Evolutionary conservation across 805 yeast species (phyloP).

Genomic region (Brettanomyces sp.): DNA sequence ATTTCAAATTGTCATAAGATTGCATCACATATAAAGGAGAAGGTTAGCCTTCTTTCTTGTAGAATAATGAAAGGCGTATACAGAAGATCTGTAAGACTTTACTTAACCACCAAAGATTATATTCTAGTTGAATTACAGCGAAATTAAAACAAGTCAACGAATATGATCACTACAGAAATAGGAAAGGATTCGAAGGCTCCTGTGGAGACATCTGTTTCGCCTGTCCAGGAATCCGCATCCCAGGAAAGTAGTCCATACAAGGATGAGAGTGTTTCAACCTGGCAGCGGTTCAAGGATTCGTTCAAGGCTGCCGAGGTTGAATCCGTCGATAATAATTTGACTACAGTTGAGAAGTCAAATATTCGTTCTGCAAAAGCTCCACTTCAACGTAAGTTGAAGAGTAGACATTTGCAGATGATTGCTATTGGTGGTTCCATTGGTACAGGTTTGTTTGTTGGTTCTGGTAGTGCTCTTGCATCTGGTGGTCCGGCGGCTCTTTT

Average conservation of each 20-base stretch:
- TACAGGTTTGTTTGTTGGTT: conserved; percentile 68
- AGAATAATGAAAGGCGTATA: too few relatives aligned
- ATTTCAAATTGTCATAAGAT: too few relatives aligned
- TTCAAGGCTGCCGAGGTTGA: conserved; percentile 16
- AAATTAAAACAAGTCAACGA: neutral
- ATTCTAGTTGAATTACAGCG: neutral
- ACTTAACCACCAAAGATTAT: too few relatives aligned
- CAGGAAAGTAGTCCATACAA: neutral
- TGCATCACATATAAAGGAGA: too few relatives aligned
- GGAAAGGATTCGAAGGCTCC: neutral
- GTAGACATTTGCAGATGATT: conserved; percentile 66
- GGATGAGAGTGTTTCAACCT: neutral
- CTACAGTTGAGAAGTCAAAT: conserved; percentile 35
- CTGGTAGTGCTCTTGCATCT: conserved; percentile 45
- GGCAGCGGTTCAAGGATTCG: conserved; percentile 12
- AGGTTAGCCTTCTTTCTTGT: too few relatives aligned
- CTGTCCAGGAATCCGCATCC: neutral
- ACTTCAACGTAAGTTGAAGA: conserved; percentile 38
- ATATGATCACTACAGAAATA: neutral
- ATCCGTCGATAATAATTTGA: conserved; percentile 31
- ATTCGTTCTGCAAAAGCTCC: conserved; percentile 36
- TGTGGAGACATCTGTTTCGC: conserved; percentile 1
- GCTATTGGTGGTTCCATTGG: conserved; percentile 78
- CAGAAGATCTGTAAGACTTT: too few relatives aligned
- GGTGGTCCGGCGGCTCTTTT: conserved; percentile 67